These are phyloP conservation scores for Aureobasidium sp. DNA, from an alignment of 2,329 filamentous ascomycete species.

Conservation along the genomic window DNA sequence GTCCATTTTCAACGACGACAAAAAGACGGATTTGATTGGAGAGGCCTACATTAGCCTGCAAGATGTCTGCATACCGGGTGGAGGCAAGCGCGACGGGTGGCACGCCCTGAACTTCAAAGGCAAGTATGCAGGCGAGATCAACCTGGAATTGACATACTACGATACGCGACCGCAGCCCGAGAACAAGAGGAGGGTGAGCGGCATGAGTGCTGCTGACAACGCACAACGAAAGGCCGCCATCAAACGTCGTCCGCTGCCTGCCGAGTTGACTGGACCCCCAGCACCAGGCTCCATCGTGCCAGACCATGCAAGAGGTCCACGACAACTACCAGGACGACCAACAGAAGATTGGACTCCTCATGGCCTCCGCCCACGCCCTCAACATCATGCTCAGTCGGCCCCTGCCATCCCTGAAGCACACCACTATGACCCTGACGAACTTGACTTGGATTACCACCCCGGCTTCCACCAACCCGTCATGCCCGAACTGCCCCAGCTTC, in stretches of 20 bases:
- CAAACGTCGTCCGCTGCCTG: conserved; percentile 77
- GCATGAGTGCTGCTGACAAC: conserved; percentile 31
- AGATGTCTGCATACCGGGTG: conserved; percentile 72
- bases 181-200: conserved; percentile 35
- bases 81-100: conserved; percentile 92
- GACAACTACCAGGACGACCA: conserved; percentile 3
- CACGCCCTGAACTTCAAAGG: conserved; percentile 79
- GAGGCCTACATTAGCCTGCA: conserved; percentile 85
- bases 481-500: conserved; percentile 29
- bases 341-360: conserved; percentile 11
- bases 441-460: conserved; percentile 11
- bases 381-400: neutral
- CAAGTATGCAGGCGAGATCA: conserved; percentile 92
- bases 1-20: conserved; percentile 96
- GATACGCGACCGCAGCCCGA: conserved; percentile 78
- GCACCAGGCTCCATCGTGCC: conserved; percentile 2
- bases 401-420: neutral
- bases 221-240: conserved; percentile 53
- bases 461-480: conserved; percentile 20
- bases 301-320: conserved; percentile 6
- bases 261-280: conserved; percentile 22
- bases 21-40: conserved; percentile 92
- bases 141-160: conserved; percentile 95
- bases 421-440: conserved; percentile 6
- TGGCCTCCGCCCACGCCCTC: conserved; percentile 4